phyloP scores from a whole-genome alignment of 1,139 yeast species.

The Taphrina flavorubra region DNA sequence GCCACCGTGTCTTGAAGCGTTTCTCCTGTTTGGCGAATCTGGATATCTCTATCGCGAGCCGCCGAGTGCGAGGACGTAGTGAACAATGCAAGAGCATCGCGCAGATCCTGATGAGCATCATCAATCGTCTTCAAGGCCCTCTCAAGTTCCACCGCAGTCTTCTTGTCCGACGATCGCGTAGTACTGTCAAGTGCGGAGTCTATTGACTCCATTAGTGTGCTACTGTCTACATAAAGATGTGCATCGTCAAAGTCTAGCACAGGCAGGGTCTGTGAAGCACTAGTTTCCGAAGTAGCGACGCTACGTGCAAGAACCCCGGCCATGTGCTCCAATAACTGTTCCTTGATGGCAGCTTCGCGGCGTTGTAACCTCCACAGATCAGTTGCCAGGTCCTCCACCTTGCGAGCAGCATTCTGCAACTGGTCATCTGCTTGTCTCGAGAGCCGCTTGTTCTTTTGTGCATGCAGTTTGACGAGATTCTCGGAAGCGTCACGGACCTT shows the following conservation, averaged over 20 bases:
- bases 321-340: slow-evolving; percentile 40
- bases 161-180: not conserved
- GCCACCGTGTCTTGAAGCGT: not conserved
- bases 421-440: slow-evolving; percentile 42
- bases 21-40: not conserved
- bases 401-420: slow-evolving; percentile 33
- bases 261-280: slow-evolving; percentile 16
- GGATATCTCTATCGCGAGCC: not conserved
- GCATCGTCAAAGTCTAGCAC: slow-evolving; percentile 31
- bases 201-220: not conserved
- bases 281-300: slow-evolving; percentile 12
- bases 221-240: slow-evolving; percentile 35
- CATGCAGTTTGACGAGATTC: slow-evolving; percentile 40
- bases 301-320: slow-evolving; percentile 37
- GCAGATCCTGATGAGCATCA: slow-evolving; percentile 12
- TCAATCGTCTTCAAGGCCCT: not conserved
- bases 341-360: slow-evolving; percentile 35
- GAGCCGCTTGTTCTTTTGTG: slow-evolving; percentile 36
- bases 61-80: not conserved
- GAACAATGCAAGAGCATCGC: not conserved
- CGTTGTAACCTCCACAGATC: slow-evolving; percentile 42
- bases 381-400: slow-evolving; percentile 42
- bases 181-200: slow-evolving; percentile 1
- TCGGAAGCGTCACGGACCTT: slow-evolving; percentile 42
- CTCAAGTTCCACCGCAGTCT: not conserved